Conservation (phyloP, 768 basidiomycete genomes). For the Artomyces pyxidatus region DNA sequence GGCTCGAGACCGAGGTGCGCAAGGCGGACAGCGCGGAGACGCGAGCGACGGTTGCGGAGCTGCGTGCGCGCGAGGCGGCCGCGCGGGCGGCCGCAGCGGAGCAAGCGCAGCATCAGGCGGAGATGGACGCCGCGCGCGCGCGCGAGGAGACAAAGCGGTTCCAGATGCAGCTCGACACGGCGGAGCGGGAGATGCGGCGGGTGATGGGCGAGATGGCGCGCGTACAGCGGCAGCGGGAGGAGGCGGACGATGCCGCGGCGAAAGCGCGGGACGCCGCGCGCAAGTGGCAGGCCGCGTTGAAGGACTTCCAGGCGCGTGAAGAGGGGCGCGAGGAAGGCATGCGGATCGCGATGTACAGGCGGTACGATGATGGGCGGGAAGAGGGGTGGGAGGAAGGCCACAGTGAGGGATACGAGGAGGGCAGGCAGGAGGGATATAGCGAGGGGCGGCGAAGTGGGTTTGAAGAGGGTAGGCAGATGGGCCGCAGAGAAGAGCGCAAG, state of each 20-base stretch:
- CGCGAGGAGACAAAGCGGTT: constrained; percentile 15
- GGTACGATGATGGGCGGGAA: constrained; percentile 15
- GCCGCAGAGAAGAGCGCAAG: constrained; percentile 10
- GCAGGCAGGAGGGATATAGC: constrained; percentile 9
- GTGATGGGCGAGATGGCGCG: constrained; percentile 12
- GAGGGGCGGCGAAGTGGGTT: constrained; percentile 14
- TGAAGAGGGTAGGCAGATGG: constrained; percentile 7
- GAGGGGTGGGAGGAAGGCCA: constrained; percentile 15
- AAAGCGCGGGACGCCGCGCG: constrained; percentile 16
- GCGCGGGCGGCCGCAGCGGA: constrained; percentile 5
- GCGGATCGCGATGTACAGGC: constrained; percentile 9
- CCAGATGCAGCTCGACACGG: constrained; percentile 15
- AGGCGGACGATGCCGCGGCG: constrained; percentile 13
- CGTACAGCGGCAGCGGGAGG: constrained; percentile 11
- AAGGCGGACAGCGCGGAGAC: constrained; percentile 14
- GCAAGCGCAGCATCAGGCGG: constrained; percentile 12
- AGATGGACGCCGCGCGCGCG: constrained; percentile 13
- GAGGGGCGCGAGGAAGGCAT: constrained; percentile 14
- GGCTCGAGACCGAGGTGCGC: constrained; percentile 12
- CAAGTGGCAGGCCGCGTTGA: constrained; percentile 12
- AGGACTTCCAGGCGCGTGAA: constrained; percentile 13
- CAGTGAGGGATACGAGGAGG: constrained; percentile 9
- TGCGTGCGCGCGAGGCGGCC: constrained; percentile 7
- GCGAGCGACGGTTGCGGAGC: constrained; percentile 15
- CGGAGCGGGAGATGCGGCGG: constrained; percentile 14